Base-by-base conservation (phyloP, 73 alveolate species). In the Paramecium sonneborni region DNA sequence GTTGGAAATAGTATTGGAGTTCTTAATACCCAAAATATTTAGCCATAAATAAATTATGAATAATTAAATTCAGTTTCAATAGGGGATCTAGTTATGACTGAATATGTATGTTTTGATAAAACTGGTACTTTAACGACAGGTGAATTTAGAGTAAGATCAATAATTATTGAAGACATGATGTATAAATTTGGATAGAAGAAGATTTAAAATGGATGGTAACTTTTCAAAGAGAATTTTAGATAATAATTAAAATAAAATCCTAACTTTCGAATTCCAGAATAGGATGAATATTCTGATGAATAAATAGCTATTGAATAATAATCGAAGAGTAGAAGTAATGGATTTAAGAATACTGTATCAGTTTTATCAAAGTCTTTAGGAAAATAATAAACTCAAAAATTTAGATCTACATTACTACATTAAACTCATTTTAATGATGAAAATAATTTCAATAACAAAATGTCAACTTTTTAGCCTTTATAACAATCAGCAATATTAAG, bases 61-160 rank as follows among this genome's bases (percentile, higher is more conserved):
- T 38, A 74, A 38, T n/a, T 74, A 8, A 74, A 74, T 35, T 21
- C 62, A n/a, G 87, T 43, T 30, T 74, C 87, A 2, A 35, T 74
- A 6, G 87, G 87, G 4, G 87, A 74, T n/a, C 5, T 74, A 35
- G 87, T 74, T 14, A 74, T 74, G 87, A 74, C 87, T 74, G 87
- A 74, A 38, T 74, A 35, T 74, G 87, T 74, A 7, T 74, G 87
- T 37, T 74, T 74, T 74, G 87, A 74, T 74, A 74, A 74, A 30
- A 74, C 87, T 35, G 87, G 87, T 15, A 74, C 87, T 4, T 35
- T 74, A 20, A 74, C 87, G 12, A 32, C 87, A 14, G 87, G 87
- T 4, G 56, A 74, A 14, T 74, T 74, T 37, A 35, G 58, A 74
- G 46, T 74, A 1, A 74, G 58, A 74, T 28, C 87, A 18, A 35